These are phyloP conservation scores for Vitis rotundifolia DNA, from an alignment of 164 flowering plant genomes.

Conservation along the genomic window DNA sequence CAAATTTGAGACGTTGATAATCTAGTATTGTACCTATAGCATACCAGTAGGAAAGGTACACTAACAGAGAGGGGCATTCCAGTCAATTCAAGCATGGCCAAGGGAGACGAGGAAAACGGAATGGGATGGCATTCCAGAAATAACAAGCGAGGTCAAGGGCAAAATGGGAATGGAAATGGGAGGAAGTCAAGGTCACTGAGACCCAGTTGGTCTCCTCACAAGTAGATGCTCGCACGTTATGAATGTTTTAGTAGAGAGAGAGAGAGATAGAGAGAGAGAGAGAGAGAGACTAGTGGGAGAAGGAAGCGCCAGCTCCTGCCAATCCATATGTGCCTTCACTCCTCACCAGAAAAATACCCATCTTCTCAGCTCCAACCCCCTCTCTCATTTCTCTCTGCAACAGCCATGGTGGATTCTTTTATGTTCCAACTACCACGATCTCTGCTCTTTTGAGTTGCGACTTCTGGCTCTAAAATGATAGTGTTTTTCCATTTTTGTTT, in stretches of 20 bases:
- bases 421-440: no score
- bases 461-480: no score
- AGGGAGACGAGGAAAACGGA: no score
- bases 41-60: no score
- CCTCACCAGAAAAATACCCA: constrained; percentile 12
- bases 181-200: constrained; percentile 27
- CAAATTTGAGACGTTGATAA: no score
- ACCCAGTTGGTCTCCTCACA: constrained; percentile 61
- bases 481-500: no score
- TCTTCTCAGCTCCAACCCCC: constrained; percentile 15
- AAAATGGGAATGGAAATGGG: constrained; percentile 4
- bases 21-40: no score
- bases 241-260: constrained; percentile 14
- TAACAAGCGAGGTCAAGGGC: not conserved
- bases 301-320: constrained; percentile 21
- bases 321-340: constrained; percentile 16
- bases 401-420: not conserved
- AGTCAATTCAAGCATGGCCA: not conserved
- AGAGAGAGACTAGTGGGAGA: constrained; percentile 3
- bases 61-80: not conserved
- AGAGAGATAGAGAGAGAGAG: constrained; percentile 5
- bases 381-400: constrained; percentile 13
- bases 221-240: constrained; percentile 76
- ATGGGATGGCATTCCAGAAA: constrained; percentile 8
- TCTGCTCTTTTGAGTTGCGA: no score